These are phyloP conservation scores for Albifimbria verrucaria DNA, from an alignment of 2,329 filamentous ascomycete species.

Conservation along the genomic window DNA sequence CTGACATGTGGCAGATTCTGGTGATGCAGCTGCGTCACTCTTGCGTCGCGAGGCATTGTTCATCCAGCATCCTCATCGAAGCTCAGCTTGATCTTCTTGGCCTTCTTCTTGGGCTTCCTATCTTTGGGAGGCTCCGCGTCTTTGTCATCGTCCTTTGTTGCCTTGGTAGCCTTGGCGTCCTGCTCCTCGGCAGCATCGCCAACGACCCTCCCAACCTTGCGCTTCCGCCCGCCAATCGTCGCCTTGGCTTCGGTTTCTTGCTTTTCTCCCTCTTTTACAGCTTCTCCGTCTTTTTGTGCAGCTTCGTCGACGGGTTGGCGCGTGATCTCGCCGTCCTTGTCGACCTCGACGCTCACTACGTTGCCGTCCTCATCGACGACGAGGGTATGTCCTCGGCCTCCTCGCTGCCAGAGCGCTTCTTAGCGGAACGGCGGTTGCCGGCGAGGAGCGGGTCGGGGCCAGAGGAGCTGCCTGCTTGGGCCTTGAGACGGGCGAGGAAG, in stretches of 20 bases:
- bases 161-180: slow-evolving; percentile 1
- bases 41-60: too few relatives aligned
- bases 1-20: not conserved
- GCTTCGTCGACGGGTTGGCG: slow-evolving; percentile 10
- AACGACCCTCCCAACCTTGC: slow-evolving; percentile 43
- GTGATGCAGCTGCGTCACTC: not conserved
- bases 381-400: slow-evolving; percentile 75
- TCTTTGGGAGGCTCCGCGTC: slow-evolving; percentile 20
- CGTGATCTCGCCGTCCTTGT: slow-evolving; percentile 40
- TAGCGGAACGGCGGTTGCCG: slow-evolving; percentile 44
- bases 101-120: slow-evolving; percentile 47
- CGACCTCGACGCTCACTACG: slow-evolving; percentile 49
- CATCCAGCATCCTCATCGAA: slow-evolving; percentile 54
- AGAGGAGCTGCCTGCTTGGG: slow-evolving; percentile 46
- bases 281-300: slow-evolving; percentile 15
- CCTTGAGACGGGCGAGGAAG: slow-evolving; percentile 56
- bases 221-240: slow-evolving; percentile 43
- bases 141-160: slow-evolving; percentile 19
- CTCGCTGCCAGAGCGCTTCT: slow-evolving; percentile 58
- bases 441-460: slow-evolving; percentile 52
- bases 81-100: slow-evolving; percentile 65
- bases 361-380: slow-evolving; percentile 73
- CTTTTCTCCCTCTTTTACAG: slow-evolving; percentile 24
- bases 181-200: slow-evolving; percentile 28
- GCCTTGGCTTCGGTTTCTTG: slow-evolving; percentile 23